Conservation (phyloP, 331 rosid genomes). For the Stylosanthes scabra region DNA sequence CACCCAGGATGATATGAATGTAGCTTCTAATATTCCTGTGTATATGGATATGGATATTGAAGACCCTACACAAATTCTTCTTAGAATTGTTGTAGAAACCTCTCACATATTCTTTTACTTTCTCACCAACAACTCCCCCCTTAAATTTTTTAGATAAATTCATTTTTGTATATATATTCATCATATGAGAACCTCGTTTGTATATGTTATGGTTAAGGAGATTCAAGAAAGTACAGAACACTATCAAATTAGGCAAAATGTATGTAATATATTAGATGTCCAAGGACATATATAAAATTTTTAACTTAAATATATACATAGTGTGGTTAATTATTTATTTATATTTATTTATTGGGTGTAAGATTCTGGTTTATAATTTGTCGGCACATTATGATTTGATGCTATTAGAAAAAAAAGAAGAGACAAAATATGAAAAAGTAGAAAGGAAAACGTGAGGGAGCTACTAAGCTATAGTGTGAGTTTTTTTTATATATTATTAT, state of each 20-base stretch:
- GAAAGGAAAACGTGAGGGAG: not conserved
- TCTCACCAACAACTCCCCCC: not conserved
- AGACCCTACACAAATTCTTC: slow-evolving; percentile 38
- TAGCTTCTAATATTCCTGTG: not conserved
- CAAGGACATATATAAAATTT: too few relatives aligned
- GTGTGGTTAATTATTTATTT: too few relatives aligned
- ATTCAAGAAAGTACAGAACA: not conserved
- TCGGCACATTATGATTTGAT: not conserved
- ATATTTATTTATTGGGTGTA: not conserved
- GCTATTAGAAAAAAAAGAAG: not conserved
- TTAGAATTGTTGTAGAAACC: slow-evolving; percentile 29
- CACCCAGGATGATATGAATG: slow-evolving; percentile 34
- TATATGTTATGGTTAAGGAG: not conserved
- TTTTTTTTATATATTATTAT: too few relatives aligned
- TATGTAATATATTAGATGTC: not conserved
- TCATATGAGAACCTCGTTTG: not conserved
- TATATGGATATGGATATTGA: not conserved
- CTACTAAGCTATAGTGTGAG: too few relatives aligned
- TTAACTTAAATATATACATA: too few relatives aligned
- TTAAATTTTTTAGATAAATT: too few relatives aligned
- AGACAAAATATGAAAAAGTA: slow-evolving; percentile 8
- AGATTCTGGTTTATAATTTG: not conserved
- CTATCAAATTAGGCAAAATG: not conserved
- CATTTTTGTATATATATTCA: too few relatives aligned
- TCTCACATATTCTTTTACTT: slow-evolving; percentile 30